phyloP scores from a whole-genome alignment of 1,284 basidiomycete genomes.

The Chalciporus piperatoides region DNA sequence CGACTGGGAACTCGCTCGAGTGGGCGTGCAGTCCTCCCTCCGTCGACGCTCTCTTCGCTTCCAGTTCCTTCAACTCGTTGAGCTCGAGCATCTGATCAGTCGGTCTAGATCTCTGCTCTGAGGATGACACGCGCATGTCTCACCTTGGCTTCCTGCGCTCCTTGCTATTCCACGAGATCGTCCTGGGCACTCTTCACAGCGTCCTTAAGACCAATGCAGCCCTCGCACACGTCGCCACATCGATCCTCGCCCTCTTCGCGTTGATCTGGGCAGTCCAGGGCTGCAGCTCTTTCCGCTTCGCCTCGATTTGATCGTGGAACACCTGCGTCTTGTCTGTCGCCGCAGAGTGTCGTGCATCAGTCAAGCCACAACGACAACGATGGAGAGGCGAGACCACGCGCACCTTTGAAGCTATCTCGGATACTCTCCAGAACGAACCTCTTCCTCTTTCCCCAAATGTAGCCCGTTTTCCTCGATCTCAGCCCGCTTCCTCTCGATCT shows the following conservation, averaged over 20 bases:
- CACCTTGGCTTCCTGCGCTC: conserved; percentile 69
- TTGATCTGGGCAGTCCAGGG: conserved; percentile 94
- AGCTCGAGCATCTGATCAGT: conserved; percentile 32
- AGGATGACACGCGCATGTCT: conserved; percentile 1
- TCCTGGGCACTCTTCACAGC: conserved; percentile 70
- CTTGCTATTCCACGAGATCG: conserved; percentile 59
- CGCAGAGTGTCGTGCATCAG: background rate
- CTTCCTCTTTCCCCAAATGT: conserved; percentile 78
- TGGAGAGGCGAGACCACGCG: conserved; percentile 3
- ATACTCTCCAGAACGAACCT: conserved; percentile 82
- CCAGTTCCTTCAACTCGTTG: conserved; percentile 54
- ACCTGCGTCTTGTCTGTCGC: conserved; percentile 86
- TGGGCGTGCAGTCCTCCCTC: conserved; percentile 50
- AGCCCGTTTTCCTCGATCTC: conserved; percentile 77
- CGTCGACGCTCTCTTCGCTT: conserved; percentile 49
- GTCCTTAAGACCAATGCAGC: conserved; percentile 71
- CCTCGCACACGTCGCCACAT: conserved; percentile 84
- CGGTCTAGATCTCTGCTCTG: background rate
- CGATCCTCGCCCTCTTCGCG: conserved; percentile 76
- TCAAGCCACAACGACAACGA: background rate
- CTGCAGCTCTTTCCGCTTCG: conserved; percentile 90
- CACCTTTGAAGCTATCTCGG: conserved; percentile 89
- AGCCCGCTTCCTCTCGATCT: conserved; percentile 67
- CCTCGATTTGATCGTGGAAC: conserved; percentile 91
- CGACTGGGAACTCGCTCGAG: conserved; percentile 54